A percentile compares a stretch with the other conserved stretches of the same genome.
Evolutionary conservation across 495 filamentous ascomycete genomes (phyloP).

Genomic region (Letharia lupina): DNA sequence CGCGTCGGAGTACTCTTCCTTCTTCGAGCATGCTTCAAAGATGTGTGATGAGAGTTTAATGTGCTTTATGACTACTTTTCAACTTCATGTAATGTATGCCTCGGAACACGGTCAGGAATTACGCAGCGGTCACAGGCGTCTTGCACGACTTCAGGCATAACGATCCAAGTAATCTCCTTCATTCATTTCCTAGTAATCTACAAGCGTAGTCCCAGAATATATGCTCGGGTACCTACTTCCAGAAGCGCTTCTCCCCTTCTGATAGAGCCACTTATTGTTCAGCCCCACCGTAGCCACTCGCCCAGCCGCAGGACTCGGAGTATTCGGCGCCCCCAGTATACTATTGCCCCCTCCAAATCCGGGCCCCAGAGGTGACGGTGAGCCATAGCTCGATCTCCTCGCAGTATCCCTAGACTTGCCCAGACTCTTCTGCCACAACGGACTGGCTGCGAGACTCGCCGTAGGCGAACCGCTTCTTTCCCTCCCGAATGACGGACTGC

Average conservation of each 20-base stretch:
- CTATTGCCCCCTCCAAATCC: slow-evolving; percentile 45
- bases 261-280: slow-evolving; percentile 90
- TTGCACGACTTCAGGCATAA: not conserved
- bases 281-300: slow-evolving; percentile 64
- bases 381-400: slow-evolving; percentile 56
- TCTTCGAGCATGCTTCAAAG: not conserved
- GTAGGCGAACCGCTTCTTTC: slow-evolving; percentile 37
- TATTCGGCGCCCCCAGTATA: slow-evolving; percentile 41
- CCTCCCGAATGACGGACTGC: slow-evolving; percentile 35
- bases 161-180: not conserved
- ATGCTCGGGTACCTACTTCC: slow-evolving; percentile 29
- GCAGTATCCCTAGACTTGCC: slow-evolving; percentile 41
- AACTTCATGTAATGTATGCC: too few relatives aligned
- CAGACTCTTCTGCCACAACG: slow-evolving; percentile 62
- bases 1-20: not conserved
- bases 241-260: slow-evolving; percentile 52
- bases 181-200: not conserved
- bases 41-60: not conserved
- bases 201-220: slow-evolving; percentile 14
- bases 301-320: slow-evolving; percentile 52
- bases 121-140: not conserved
- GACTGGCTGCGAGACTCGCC: slow-evolving; percentile 39
- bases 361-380: slow-evolving; percentile 45
- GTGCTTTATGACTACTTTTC: not conserved
- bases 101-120: not conserved